A percentile compares a stretch with the other conserved stretches of the same genome.
Evolutionary conservation across 305 asterid species (phyloP).

Genomic region (Fraxinus dipetala): DNA sequence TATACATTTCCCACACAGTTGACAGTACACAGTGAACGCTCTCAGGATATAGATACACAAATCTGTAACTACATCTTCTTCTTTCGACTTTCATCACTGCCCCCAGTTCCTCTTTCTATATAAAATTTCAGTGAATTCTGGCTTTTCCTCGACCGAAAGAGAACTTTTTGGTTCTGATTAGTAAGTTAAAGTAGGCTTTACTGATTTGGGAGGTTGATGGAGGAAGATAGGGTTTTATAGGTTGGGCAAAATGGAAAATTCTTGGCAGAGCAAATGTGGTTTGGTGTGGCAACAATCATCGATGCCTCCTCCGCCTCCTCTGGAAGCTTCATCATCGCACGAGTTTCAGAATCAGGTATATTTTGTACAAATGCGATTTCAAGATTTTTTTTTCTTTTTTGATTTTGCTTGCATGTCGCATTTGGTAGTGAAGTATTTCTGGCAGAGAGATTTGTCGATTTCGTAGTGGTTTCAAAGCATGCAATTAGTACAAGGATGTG

Average conservation of each 20-base stretch:
- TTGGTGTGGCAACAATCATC: slow-evolving; percentile 29
- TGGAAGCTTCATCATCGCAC: slow-evolving; percentile 20
- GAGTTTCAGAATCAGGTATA: slow-evolving; percentile 30
- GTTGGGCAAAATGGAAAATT: slow-evolving; percentile 26
- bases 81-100: background rate
- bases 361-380: background rate
- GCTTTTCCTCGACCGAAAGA: background rate
- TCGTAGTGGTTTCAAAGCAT: background rate
- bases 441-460: slow-evolving; percentile 4
- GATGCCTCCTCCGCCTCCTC: slow-evolving; percentile 18
- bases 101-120: background rate
- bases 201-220: slow-evolving; percentile 20
- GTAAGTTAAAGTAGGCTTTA: background rate
- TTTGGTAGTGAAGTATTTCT: slow-evolving; percentile 4
- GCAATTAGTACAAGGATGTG: slow-evolving; percentile 4
- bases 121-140: background rate
- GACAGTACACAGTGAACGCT: slow-evolving; percentile 5
- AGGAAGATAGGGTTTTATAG: slow-evolving; percentile 20
- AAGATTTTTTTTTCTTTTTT: background rate
- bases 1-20: slow-evolving; percentile 8
- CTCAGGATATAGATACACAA: slow-evolving; percentile 9
- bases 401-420: slow-evolving; percentile 24
- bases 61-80: slow-evolving; percentile 13
- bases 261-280: slow-evolving; percentile 32
- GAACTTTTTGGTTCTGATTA: background rate